Base-by-base conservation (phyloP, 495 filamentous ascomycete species). In the Aspergillus sclerotioniger region DNA sequence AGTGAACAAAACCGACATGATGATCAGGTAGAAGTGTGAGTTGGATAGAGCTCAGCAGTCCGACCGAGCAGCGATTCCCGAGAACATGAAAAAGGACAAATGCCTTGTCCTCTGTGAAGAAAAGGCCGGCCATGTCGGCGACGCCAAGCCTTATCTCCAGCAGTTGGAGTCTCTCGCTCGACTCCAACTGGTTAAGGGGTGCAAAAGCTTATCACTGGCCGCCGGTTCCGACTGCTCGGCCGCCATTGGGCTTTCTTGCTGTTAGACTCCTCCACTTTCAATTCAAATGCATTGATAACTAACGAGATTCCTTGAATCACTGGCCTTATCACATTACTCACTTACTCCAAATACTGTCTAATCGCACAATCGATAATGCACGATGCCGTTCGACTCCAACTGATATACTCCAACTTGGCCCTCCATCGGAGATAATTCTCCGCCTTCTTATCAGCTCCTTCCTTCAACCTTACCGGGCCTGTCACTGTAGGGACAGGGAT, bases 1-100 rank as follows among this genome's bases (percentile, higher is more conserved):
- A 6, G 70, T 72, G 49, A 69, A 69, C 28, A 72, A 58, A 32
- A 72, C 70, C 32, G 70, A 72, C 70, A 72, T 72, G 53, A 21
- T 41, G 28, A 25, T 15, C 6, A 16, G 20, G 5, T 13, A 16
- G 3, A 4, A 17, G 9, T 15, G 28, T 9, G 28, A n/a, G 5
- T 10, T 13, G 3, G 16, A 32, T 28, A 8, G 5, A 4, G 12
- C 16, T 0, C 25, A 32, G n/a, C 29, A 28, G 16, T 15, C 31
- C 28, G 2, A 32, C 15, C 47, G 16, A 16, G 6, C 28, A 6
- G 1, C 16, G 6, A 32, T 16, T 1, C 16, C 21, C 4, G 17
- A 47, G n/a, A 41, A 37, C 8, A 37, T 15, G 37, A 15, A 41
- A 3, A n/a, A n/a, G 37, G 12, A 41, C n/a, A 41, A 41, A 15